Evolutionary conservation across 768 basidiomycete species (phyloP).

Genomic region (Suillus subaureus): DNA sequence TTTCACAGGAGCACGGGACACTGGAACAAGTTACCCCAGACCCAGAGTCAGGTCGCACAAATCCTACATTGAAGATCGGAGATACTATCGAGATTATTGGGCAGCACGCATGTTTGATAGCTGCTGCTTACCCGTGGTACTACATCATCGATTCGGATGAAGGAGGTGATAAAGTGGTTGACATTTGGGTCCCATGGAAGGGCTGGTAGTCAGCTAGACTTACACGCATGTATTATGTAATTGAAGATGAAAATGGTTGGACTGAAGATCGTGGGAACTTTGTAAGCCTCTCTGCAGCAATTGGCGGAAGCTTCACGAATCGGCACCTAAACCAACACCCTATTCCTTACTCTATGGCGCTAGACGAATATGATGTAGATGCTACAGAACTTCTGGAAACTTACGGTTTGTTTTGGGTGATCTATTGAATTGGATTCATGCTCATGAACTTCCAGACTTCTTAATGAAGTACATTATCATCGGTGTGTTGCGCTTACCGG

Average conservation of each 20-base stretch:
- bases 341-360: slow-evolving; percentile 47
- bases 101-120: slow-evolving; percentile 84
- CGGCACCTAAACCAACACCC: neutral
- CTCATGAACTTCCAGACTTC: slow-evolving; percentile 68
- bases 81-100: slow-evolving; percentile 73
- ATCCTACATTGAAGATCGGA: slow-evolving; percentile 50
- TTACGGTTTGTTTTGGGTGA: slow-evolving; percentile 62
- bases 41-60: slow-evolving; percentile 11
- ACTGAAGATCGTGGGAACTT: too few relatives aligned
- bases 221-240: slow-evolving; percentile 4
- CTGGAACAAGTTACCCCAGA: slow-evolving; percentile 43
- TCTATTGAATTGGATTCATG: slow-evolving; percentile 10
- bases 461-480: slow-evolving; percentile 99
- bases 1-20: slow-evolving; percentile 82
- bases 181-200: slow-evolving; percentile 91
- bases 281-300: neutral
- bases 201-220: slow-evolving; percentile 62
- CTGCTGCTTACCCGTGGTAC: slow-evolving; percentile 82
- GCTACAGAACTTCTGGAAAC: slow-evolving; percentile 94
- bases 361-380: slow-evolving; percentile 72
- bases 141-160: slow-evolving; percentile 76
- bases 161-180: slow-evolving; percentile 57
- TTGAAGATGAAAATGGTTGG: too few relatives aligned
- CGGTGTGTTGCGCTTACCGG: slow-evolving; percentile 49
- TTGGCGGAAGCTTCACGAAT: neutral